phyloP scores from a whole-genome alignment of 129 eudicot genomes.

The Saussurea involucrata region DNA sequence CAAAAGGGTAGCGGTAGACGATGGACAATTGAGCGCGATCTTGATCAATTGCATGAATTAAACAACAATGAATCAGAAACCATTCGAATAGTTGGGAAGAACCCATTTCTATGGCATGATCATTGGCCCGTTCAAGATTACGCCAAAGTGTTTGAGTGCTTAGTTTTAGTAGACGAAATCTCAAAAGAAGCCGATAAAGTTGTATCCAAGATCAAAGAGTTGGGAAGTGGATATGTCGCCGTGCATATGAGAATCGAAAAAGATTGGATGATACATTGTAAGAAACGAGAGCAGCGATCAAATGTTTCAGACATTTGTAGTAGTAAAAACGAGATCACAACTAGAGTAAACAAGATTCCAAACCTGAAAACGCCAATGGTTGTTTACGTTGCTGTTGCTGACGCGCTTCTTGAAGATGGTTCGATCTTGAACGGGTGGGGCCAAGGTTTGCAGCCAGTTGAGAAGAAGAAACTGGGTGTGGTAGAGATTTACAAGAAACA shows the following conservation, averaged over 20 bases:
- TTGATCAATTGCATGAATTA: constrained; percentile 51
- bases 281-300: constrained; percentile 63
- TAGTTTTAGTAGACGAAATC: constrained; percentile 72
- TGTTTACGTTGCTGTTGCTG: constrained; percentile 85
- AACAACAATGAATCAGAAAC: constrained; percentile 47
- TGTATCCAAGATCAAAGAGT: constrained; percentile 54
- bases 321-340: constrained; percentile 74
- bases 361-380: constrained; percentile 41
- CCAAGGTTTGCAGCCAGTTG: constrained; percentile 63
- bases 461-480: constrained; percentile 73
- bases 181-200: constrained; percentile 71
- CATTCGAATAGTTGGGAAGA: constrained; percentile 62
- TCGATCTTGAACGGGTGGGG: constrained; percentile 69
- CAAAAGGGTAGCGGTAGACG: constrained; percentile 72
- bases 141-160: constrained; percentile 75
- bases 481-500: constrained; percentile 47
- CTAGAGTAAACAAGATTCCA: constrained; percentile 55
- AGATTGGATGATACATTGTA: constrained; percentile 99
- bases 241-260: constrained; percentile 99
- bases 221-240: constrained; percentile 61
- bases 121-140: constrained; percentile 92
- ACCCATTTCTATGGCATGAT: constrained; percentile 97
- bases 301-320: constrained; percentile 69
- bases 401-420: constrained; percentile 75
- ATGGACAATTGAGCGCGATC: constrained; percentile 63